Percentiles rank a stretch among this genome's conserved stretches.
Conservation (phyloP, 2,329 filamentous ascomycete species). For the Botrytis tulipae region DNA sequence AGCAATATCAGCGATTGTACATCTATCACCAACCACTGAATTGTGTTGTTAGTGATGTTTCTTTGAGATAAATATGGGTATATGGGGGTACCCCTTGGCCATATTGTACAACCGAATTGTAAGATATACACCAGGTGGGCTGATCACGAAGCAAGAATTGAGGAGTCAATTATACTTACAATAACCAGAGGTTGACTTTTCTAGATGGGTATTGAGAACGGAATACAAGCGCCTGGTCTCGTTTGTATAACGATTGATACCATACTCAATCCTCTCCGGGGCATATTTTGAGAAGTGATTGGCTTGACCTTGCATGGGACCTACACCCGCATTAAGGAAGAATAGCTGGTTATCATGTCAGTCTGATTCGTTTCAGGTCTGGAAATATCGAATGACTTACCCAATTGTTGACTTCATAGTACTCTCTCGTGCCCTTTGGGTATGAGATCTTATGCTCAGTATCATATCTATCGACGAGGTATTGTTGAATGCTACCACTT, state of each 20-base stretch:
- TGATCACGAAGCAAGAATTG: background rate
- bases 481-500: conserved; percentile 79
- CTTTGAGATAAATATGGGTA: background rate
- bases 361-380: background rate
- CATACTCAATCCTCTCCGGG: conserved; percentile 78
- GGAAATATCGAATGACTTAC: conserved; percentile 39
- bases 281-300: conserved; percentile 85
- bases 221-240: conserved; percentile 81
- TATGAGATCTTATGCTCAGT: conserved; percentile 79
- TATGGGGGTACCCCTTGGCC: background rate
- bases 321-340: conserved; percentile 77
- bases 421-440: conserved; percentile 67
- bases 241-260: conserved; percentile 76
- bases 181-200: conserved; percentile 53
- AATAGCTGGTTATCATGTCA: conserved; percentile 44
- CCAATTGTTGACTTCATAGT: conserved; percentile 81
- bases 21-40: conserved; percentile 60
- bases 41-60: background rate
- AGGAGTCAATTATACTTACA: conserved; percentile 22
- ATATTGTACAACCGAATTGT: background rate
- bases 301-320: conserved; percentile 80
- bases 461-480: conserved; percentile 80
- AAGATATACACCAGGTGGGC: background rate
- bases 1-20: conserved; percentile 76
- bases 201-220: conserved; percentile 71